A percentile compares a stretch with the other conserved stretches of the same genome.
Evolutionary conservation across 2,329 filamentous ascomycete species (phyloP).

Genomic region (Cladorrhinum sp.): DNA sequence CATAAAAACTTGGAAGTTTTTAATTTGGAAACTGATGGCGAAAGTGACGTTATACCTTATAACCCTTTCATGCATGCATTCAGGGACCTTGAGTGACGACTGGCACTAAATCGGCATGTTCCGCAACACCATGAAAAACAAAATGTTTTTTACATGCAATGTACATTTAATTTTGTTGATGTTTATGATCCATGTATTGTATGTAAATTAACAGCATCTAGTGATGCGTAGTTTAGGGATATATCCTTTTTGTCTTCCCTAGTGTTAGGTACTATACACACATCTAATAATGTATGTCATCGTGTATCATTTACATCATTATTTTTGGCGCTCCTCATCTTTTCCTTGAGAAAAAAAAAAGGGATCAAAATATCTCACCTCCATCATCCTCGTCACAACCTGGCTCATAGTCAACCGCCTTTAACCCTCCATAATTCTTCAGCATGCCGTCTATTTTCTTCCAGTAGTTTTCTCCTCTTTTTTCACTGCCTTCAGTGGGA

Average conservation of each 20-base stretch:
- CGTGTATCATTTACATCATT: neutral
- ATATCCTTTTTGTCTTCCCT: no score
- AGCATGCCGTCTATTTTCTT: neutral
- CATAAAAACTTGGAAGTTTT: no score
- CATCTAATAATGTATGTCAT: neutral
- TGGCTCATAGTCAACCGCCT: neutral
- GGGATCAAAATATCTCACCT: neutral
- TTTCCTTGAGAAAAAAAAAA: no score
- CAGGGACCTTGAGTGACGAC: no score
- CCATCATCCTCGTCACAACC: neutral
- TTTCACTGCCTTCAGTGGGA: neutral
- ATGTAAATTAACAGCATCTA: no score
- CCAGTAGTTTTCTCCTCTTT: neutral
- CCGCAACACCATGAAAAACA: neutral
- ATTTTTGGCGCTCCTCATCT: no score
- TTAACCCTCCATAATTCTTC: slow-evolving; percentile 3
- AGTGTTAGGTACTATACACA: neutral
- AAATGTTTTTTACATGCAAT: no score
- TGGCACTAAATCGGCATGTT: no score
- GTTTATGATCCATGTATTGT: no score
- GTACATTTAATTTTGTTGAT: no score
- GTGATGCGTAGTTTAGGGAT: neutral
- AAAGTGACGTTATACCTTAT: neutral
- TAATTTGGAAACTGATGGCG: no score
- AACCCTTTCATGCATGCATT: neutral